Evolutionary conservation across 2,329 filamentous ascomycete genomes (phyloP), one percentile per base, ranked within the genome.

Genomic region (Podosphaera fusca): DNA sequence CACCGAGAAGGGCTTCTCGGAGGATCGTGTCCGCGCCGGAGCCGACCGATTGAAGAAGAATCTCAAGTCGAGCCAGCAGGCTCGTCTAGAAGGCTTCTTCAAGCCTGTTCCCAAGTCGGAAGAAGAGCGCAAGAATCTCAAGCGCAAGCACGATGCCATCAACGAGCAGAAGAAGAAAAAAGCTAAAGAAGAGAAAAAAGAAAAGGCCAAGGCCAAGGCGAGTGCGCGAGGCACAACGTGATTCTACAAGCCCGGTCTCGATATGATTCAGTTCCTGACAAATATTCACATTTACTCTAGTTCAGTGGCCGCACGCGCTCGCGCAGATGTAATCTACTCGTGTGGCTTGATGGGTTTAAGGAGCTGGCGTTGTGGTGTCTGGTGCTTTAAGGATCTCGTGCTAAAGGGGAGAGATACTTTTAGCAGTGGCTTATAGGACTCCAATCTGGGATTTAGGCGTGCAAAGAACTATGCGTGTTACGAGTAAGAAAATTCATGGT

Each of bases 71-170:
- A 84, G 84, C 34, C 92, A 96, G 70, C 92, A 98, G 72, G 84
- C 86, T 34, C 79, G 92, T 30, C 74, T 98, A 1, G 90, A 96
- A 67, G 92, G 92, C 0, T 98, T 98, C 74, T 98, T 98, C 77
- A 95, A 95, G 73, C 82, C 87, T 1, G 72, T 94, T 14, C 85
- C 87, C 60, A 94, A 90, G 74, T 87, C 89, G 0, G 85, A 89
- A 0, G 84, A 82, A 61, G 82, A 98, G 72, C 85, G 90, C 71
- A 83, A 84, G 56, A 81, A 71, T 47, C 73, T 94, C 66, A 98
- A 98, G 78, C 79, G 92, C 63, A 98, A 96, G 74, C 77, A 92
- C 42, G 90, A 96, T 56, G 86, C 89, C 72, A 94, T 94, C 74
- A 75, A 87, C 36, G 88, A 89, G 64, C 85, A 88, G 64, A 88